These are phyloP conservation scores for Coemansia sp. DNA, from an alignment of 192 early-diverging fungal genomes.

Conservation along the genomic window DNA sequence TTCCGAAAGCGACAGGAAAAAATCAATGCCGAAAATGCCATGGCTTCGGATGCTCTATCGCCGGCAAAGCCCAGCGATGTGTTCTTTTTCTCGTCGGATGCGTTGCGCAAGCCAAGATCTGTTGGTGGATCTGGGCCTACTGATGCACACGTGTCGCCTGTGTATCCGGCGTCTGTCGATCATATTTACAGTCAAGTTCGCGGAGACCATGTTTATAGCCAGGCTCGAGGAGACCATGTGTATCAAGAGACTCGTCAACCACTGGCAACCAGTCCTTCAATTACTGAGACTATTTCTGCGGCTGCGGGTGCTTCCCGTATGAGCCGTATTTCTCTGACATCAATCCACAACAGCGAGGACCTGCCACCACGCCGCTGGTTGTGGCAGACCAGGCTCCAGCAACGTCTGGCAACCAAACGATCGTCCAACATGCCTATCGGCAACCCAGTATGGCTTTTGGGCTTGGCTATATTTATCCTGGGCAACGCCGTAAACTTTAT, in stretches of 20 bases:
- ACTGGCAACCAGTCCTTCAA: neutral
- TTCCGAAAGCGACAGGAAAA: constrained; percentile 65
- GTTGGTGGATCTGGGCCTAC: too few species aligned
- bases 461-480: constrained; percentile 68
- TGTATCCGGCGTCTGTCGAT: neutral
- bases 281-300: neutral
- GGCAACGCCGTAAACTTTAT: constrained; percentile 73
- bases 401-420: neutral
- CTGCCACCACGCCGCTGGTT: neutral
- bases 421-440: constrained; percentile 24
- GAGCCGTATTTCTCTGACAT: neutral
- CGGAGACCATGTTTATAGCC: neutral
- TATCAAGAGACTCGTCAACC: neutral
- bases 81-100: constrained; percentile 23
- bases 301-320: neutral
- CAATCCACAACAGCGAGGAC: neutral
- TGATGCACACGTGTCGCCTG: neutral
- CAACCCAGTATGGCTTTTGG: constrained; percentile 60
- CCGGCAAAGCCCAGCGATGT: constrained; percentile 11
- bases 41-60: neutral
- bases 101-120: neutral
- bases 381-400: neutral
- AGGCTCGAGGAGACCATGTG: neutral
- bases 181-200: neutral
- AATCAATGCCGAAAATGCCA: neutral